phyloP scores from a whole-genome alignment of 192 early-diverging fungal species.

The Lobosporangium transversale region DNA sequence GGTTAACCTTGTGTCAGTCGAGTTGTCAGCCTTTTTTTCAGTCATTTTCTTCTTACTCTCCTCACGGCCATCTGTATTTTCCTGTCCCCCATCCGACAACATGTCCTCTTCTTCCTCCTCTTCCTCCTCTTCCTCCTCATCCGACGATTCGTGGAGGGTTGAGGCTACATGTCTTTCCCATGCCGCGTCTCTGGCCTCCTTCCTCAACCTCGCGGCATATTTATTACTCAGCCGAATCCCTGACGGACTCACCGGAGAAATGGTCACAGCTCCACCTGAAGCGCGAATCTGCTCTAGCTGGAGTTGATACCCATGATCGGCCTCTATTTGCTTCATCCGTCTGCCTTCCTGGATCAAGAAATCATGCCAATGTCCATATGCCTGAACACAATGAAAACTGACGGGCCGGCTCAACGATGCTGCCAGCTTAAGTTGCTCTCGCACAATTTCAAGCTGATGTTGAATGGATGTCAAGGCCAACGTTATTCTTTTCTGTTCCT shows the following conservation, averaged over 20 bases:
- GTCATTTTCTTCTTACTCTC: neutral
- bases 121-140: conserved; percentile 51
- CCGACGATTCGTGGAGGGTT: conserved; percentile 46
- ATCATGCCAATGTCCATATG: conserved; percentile 68
- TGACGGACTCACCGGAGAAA: conserved; percentile 10
- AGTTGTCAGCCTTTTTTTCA: neutral
- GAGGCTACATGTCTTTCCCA: conserved; percentile 52
- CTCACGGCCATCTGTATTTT: too few species aligned
- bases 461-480: conserved; percentile 53
- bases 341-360: conserved; percentile 56
- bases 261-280: neutral
- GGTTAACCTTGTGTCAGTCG: neutral
- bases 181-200: conserved; percentile 34
- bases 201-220: conserved; percentile 21
- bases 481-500: conserved; percentile 48
- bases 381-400: conserved; percentile 84
- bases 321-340: conserved; percentile 30
- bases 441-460: conserved; percentile 66
- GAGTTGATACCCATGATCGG: conserved; percentile 14
- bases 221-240: conserved; percentile 18
- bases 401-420: conserved; percentile 67
- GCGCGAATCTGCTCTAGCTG: conserved; percentile 36
- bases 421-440: conserved; percentile 77
- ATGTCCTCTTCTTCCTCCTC: conserved; percentile 30
- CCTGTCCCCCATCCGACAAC: conserved; percentile 3